Evolutionary conservation across 306 rosid species (phyloP).

Genomic region (Pachyrhizus erosus): DNA sequence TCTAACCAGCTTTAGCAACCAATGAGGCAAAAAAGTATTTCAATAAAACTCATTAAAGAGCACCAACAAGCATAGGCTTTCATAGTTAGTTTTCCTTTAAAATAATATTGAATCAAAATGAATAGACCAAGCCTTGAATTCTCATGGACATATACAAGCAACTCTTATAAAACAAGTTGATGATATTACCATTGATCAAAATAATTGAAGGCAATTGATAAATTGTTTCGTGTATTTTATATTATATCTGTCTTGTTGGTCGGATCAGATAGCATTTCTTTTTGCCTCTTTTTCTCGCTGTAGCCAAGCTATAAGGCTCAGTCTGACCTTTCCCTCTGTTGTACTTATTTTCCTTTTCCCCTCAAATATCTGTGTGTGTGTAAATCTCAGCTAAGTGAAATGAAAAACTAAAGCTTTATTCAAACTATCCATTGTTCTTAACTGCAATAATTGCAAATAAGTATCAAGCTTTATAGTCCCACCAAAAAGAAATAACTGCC

Average conservation of each 20-base stretch:
- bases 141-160: slow-evolving; percentile 27
- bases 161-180: slow-evolving; percentile 22
- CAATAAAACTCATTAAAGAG: slow-evolving; percentile 21
- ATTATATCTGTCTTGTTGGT: too few species aligned
- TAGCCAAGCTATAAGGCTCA: too few species aligned
- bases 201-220: slow-evolving; percentile 1
- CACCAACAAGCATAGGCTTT: slow-evolving; percentile 14
- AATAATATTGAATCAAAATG: slow-evolving; percentile 3
- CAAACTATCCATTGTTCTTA: too few species aligned
- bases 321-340: too few species aligned
- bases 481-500: slow-evolving; percentile 4
- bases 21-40: slow-evolving; percentile 24
- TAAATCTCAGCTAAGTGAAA: too few species aligned
- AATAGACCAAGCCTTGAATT: slow-evolving; percentile 28
- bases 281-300: too few species aligned
- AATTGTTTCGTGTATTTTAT: too few species aligned
- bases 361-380: too few species aligned
- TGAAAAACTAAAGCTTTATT: too few species aligned
- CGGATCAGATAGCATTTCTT: too few species aligned
- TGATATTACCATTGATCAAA: slow-evolving; percentile 21
- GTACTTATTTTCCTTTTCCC: too few species aligned
- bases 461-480: slow-evolving; percentile 11
- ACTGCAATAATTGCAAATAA: slow-evolving; percentile 23
- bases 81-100: slow-evolving; percentile 3
- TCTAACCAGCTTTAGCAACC: slow-evolving; percentile 29